Base-by-base conservation (phyloP, 129 eudicot genomes). In the Flaveria ramosissima region DNA sequence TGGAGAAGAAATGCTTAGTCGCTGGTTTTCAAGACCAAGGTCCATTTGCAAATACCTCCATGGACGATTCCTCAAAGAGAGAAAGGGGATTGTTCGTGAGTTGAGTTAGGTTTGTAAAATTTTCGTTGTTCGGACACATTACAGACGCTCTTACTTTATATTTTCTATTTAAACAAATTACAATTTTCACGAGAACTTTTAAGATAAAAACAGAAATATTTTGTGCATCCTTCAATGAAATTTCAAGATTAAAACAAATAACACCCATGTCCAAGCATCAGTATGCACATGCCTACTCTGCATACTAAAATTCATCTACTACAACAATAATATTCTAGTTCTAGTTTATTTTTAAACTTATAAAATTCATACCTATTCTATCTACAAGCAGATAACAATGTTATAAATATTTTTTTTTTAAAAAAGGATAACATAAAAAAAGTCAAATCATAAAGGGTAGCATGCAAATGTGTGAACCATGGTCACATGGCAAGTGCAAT, bases 401-500 rank as follows among this genome's bases (percentile, higher is more conserved):
- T 30, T 3, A 42, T 2, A 64, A 48, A 30, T n/a, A 46, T 12
- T n/a, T n/a, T n/a, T n/a, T n/a, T n/a, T n/a, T 13, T 13, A 5
- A 9, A 14, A 2, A 68, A 71, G 51, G 76, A 79, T 79, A 79
- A 79, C 63, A 72, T 72, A 80, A 72, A 79, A 0, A 78, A 62
- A 42, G 50, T 55, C 71, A 78, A 43, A 47, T 52, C 41, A 68
- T 26, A 61, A 46, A 48, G 47, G 47, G 74, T 46, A 64, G 27
- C 74, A 66, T 75, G 61, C 79, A 70, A n/a, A 52, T 19, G 46
- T 79, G 78, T 71, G 67, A 71, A 79, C 65, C 60, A 79, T 51
- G 69, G 68, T 72, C 83, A 79, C 78, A 79, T 79, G 83, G 70
- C 74, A 42, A 72, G 63, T 72, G 73, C 23, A 72, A 72, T 19